phyloP scores from a whole-genome alignment of 1,284 basidiomycete species.

The Puccinia sorghi region DNA sequence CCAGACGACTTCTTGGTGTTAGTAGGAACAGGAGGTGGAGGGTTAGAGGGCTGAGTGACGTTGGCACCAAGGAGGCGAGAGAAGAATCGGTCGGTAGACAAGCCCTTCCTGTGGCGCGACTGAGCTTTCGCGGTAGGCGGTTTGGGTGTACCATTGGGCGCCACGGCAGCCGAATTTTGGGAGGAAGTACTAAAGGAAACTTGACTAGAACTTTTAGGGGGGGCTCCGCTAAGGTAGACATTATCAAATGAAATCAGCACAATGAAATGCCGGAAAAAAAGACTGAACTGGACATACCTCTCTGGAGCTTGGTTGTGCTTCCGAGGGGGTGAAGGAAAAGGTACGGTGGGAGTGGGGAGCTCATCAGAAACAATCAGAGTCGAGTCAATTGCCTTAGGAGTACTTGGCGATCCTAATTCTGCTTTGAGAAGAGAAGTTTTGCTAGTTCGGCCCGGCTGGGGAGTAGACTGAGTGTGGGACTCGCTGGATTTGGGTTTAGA shows the following conservation, averaged over 20 bases:
- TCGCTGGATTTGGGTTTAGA: constrained; percentile 19
- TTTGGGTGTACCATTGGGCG: constrained; percentile 36
- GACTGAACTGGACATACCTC: background rate
- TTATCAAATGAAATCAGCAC: background rate
- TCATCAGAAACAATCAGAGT: background rate
- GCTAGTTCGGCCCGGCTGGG: constrained; percentile 38
- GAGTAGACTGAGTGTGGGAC: background rate
- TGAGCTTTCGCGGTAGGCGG: constrained; percentile 52
- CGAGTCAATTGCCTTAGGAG: background rate
- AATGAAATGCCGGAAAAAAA: background rate
- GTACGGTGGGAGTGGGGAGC: background rate
- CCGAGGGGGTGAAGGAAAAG: constrained; percentile 36
- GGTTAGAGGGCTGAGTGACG: constrained; percentile 50
- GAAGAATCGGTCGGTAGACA: constrained; percentile 73
- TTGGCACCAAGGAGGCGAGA: constrained; percentile 65
- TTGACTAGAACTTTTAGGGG: constrained; percentile 50
- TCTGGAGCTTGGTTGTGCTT: background rate
- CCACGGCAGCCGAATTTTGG: background rate
- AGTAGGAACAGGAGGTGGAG: constrained; percentile 17
- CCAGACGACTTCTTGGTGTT: constrained; percentile 58
- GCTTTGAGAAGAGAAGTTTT: background rate
- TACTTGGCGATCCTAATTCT: background rate
- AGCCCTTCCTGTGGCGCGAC: constrained; percentile 64
- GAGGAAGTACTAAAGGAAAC: constrained; percentile 29
- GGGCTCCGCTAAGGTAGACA: background rate